Conservation (phyloP, 805 yeast species). For the Starmerella bacillaris region DNA sequence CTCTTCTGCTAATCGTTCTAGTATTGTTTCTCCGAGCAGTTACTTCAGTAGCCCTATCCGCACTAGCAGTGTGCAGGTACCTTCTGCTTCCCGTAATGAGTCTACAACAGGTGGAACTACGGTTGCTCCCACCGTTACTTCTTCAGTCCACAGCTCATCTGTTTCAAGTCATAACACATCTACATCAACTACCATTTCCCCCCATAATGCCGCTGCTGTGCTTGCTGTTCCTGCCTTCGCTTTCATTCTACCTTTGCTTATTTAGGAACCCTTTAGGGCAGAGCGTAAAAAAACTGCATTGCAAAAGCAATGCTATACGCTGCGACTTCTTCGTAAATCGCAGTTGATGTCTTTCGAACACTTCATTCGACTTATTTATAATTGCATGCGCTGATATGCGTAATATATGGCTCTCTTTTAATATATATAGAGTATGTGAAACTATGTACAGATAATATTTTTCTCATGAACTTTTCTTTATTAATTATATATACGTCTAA, state of each 20-base stretch:
- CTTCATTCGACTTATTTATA: no score
- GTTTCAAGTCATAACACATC: constrained; percentile 1
- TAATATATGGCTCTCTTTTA: no score
- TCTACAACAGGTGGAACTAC: constrained; percentile 3
- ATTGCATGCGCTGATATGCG: no score
- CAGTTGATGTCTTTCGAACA: no score
- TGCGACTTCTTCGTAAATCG: no score
- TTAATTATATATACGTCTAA: no score
- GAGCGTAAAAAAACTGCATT: no score
- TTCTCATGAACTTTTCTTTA: no score
- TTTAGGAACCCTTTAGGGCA: no score
- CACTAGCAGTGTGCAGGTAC: background rate
- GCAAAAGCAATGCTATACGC: no score
- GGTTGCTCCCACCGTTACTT: constrained; percentile 2
- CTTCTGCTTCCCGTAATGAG: constrained; percentile 7
- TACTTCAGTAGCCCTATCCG: background rate
- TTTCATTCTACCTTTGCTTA: constrained; percentile 3
- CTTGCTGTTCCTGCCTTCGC: constrained; percentile 10
- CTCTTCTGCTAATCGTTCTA: background rate
- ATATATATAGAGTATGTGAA: no score
- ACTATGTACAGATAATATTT: no score
- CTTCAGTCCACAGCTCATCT: constrained; percentile 1
- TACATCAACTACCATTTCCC: background rate
- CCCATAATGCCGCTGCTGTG: constrained; percentile 5
- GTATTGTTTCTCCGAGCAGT: background rate